Base-by-base conservation (phyloP, 73 alveolate species). In the Halteria grandinella region DNA sequence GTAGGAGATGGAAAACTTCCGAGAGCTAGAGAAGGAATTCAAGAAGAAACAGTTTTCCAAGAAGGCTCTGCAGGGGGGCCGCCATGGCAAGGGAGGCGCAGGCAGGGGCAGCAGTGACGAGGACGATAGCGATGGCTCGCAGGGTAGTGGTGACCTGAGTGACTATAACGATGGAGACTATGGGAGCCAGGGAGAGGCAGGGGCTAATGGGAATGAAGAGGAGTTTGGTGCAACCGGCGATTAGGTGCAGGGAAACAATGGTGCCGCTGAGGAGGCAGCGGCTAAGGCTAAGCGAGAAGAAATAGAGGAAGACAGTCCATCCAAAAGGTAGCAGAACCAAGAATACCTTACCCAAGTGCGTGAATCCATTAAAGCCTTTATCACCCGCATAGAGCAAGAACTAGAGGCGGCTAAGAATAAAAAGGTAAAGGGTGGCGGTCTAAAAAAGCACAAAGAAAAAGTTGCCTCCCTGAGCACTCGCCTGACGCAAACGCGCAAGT, bases 1-100 rank as follows among this genome's bases (percentile, higher is more conserved):
- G 20, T 54, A 73, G 85, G 81, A 63, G 29, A 85, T 85, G 94
- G 94, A 79, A 53, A 53, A 55, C 15, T 77, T 73, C 66, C 64
- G 85, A 71, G 59, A 41, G 1, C 55, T 58, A n/a, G 94, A 85
- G 57, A 79, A 64, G 28, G 87, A 77, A 18, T 44, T 36, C 71
- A 85, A 85, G 55, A 78, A 49, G 39, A 85, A 79, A 57, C 69
- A 89, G 15, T 85, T 51, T 40, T 66, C 87, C 18, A 85, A 69
- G 40, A 57, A 44, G 33, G 94, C 87, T 8, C 75, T 85, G 32
- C 72, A 41, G 29, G 55, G 14, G 6, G 86, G 21, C 58, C 24
- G 15, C 10, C 63, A 7, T 12, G n/a, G 21, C 33, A 8, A 44
- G 73, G 59, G 18, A 44, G 37, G 6, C 79, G 55, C 39, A 4